Conservation (phyloP, 2,329 filamentous ascomycete species). For the Apiospora kogelbergensis region DNA sequence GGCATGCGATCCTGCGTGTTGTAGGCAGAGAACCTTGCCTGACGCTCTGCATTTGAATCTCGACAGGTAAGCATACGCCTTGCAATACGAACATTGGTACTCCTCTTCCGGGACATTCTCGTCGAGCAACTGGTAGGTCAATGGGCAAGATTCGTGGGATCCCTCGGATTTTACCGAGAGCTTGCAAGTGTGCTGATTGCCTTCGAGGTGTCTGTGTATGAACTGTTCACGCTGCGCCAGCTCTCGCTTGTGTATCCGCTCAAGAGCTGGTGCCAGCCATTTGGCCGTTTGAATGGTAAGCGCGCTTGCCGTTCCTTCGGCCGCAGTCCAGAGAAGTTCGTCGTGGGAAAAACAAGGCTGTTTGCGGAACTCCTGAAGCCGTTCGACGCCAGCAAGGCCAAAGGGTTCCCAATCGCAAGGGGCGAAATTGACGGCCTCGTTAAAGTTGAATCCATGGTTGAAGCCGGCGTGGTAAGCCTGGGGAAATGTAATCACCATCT, state of each 20-base stretch:
- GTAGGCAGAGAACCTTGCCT: conserved; percentile 78
- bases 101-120: conserved; percentile 84
- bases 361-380: conserved; percentile 81
- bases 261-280: conserved; percentile 87
- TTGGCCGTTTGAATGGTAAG: conserved; percentile 85
- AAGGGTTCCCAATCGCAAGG: conserved; percentile 94
- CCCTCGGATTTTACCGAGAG: conserved; percentile 39
- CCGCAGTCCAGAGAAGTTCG: conserved; percentile 88
- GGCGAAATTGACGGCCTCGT: conserved; percentile 98
- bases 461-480: conserved; percentile 97
- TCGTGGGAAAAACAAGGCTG: conserved; percentile 98
- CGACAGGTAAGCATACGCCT: conserved; percentile 87
- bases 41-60: conserved; percentile 83
- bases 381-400: conserved; percentile 81
- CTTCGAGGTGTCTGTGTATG: conserved; percentile 61
- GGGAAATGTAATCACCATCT: conserved; percentile 95
- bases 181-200: conserved; percentile 53
- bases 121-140: conserved; percentile 66
- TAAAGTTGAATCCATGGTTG: conserved; percentile 98
- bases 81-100: conserved; percentile 89
- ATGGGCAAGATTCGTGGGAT: conserved; percentile 52
- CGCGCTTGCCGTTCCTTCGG: conserved; percentile 68
- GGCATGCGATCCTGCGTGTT: conserved; percentile 76
- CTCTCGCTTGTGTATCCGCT: conserved; percentile 76
- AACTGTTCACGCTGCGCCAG: conserved; percentile 67